Base-by-base conservation (phyloP, 148 eudicot species). In the Cornus florida region DNA sequence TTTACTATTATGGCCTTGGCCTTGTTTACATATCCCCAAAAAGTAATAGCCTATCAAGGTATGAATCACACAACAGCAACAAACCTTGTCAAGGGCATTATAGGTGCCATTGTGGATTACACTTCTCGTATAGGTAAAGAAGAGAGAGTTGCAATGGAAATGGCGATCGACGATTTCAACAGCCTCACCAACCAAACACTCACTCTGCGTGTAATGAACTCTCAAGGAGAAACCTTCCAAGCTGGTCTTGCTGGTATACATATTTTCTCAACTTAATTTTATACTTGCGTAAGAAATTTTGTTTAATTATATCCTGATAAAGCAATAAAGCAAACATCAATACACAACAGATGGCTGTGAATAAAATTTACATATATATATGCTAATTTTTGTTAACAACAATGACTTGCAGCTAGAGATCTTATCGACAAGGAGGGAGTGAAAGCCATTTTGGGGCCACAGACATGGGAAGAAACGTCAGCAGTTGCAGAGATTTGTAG, bases 171-270 rank as follows among this genome's bases (percentile, higher is more conserved):
- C 13, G 79, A 77, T 50, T 77, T 77, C 23, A 13, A 3, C 72
- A 46, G 3, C 41, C 4, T 46, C 70, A 77, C 72, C 72, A 43
- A 77, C 19, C 64, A 46, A 11, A 31, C 23, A 17, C 31, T 66
- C 28, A 35, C 32, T 68, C 71, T 77, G 13, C 62, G 50, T 12
- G 24, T 67, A 5, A 50, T 3, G 1, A 8, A 77, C 65, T 67
- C 79, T 48, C 41, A 57, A 11, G 62, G 71, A 24, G 62, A 67
- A 35, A 65, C 79, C 31, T 10, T 68, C 14, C 31, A 43, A 7
- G 79, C 79, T 67, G 79, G 65, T 67, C 70, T 67, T 67, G 79
- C 79, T 22, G 72, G 79, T 77, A 76, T 28, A 28, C 28, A 28
- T 28, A 28, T 28, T 28, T 0, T 28, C 28, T 28, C 28, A 28